Evolutionary conservation across 129 eudicot genomes (phyloP), one percentile per base, ranked within the genome.

Genomic region (Saposhnikovia divaricata): DNA sequence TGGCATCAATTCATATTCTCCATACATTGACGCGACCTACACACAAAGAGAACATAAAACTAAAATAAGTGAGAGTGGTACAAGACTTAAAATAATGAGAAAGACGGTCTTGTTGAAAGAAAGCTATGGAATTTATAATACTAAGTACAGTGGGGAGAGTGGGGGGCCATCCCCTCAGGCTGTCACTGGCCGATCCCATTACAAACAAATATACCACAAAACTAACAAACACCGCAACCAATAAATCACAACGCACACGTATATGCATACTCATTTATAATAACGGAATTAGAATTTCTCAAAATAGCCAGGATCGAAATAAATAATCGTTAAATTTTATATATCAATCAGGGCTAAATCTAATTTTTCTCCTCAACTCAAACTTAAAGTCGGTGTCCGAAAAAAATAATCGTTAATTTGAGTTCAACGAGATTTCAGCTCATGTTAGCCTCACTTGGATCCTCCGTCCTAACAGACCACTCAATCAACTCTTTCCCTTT

Each of bases 121-220:
- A 44, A 25, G 14, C 43, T 21, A 65, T 11, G 34, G 13, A 61
- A 74, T 18, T 23, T 61, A 75, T 2, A 81, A n/a, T 28, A 28
- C 21, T 5, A 9, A 28, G 27, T 44, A 48, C 27, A 69, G 78
- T 59, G 28, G 27, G 39, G 69, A 38, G 65, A 31, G 75, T 55
- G 74, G 76, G 66, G 38, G 71, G 74, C 25, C 44, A 48, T 16
- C 12, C 75, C n/a, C 46, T 59, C 75, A 40, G 78, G 48, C 25
- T 51, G 78, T 65, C 77, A 77, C 15, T 45, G 25, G 75, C 27
- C 74, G 63, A 68, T 47, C 51, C 81, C 65, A 53, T 72, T 73
- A 50, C 65, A 79, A 34, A 84, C 57, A 75, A 63, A 71, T 48
- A 75, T 65, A 71, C 83, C 57, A 23, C 70, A 80, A 19, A 21